Evolutionary conservation across 2,329 filamentous ascomycete genomes (phyloP), one percentile per base, ranked within the genome.

Genomic region (Penicillium sp.): DNA sequence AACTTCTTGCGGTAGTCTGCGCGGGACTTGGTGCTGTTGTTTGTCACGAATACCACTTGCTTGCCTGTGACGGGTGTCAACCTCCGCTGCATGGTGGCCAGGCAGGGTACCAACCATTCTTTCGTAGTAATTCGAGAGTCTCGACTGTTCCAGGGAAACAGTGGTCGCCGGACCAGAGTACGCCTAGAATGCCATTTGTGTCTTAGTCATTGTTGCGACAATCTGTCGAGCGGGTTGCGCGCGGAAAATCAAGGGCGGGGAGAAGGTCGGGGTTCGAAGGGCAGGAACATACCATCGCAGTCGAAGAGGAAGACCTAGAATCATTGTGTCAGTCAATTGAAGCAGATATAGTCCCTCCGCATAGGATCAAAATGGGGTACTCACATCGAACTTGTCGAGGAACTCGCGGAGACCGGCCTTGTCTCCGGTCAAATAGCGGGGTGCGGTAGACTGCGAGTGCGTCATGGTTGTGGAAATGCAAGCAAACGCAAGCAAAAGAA

Each of bases 11-110:
- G 88, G 78, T 99, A 99, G 73, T 97, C 92, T 50, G 85, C 81
- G 55, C 95, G 89, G 11, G 93, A 96, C 75, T 99, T 99, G 56
- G 95, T 98, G 71, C 92, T 97, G 80, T 99, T 99, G 80, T 99
- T 99, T 42, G 95, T 99, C 52, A 99, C 95, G 72, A 99, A 99
- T 54, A 99, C 88, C 33, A 95, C 84, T 72, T 89, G 89, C 77
- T 99, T 99, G 72, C 91, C 93, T 95, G 61, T 2, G 19, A 27
- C 19, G n/a, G 5, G 23, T 14, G 19, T 61, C 23, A 64, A 55
- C 47, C 39, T 60, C 42, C 33, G 35, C 26, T 21, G 13, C 21
- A n/a, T 52, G 10, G 10, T 14, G 33, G 11, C 2, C 16, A 26
- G 35, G 21, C 5, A 16, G 19, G 14, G 48, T 33, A 19, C 55